Conservation (phyloP, 192 early-diverging fungal genomes). For the Entophlyctis luteolus region DNA sequence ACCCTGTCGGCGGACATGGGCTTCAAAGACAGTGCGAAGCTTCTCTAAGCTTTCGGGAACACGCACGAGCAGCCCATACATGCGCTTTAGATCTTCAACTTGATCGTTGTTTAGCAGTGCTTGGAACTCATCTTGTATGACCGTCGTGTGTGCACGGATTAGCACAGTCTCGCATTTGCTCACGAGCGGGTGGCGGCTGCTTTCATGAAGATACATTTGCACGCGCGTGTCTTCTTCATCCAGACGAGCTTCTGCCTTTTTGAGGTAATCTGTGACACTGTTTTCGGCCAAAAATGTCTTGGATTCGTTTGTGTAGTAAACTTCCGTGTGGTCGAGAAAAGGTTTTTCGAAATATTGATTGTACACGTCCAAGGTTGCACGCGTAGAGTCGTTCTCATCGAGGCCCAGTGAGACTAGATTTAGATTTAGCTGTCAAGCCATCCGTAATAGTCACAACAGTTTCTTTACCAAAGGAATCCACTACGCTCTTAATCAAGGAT, state of each 20-base stretch:
- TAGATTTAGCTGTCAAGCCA: too few relatives aligned
- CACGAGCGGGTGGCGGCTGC: conserved; percentile 74
- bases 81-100: conserved; percentile 79
- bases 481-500: conserved; percentile 78
- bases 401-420: conserved; percentile 78
- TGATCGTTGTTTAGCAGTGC: conserved; percentile 83
- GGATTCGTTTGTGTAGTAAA: conserved; percentile 85
- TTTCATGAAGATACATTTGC: conserved; percentile 79
- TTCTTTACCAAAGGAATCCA: conserved; percentile 83
- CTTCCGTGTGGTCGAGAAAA: conserved; percentile 74
- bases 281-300: conserved; percentile 89
- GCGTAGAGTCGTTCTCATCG: conserved; percentile 74
- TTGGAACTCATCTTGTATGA: conserved; percentile 87
- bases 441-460: background rate
- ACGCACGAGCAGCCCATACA: conserved; percentile 74
- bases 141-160: conserved; percentile 77
- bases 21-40: conserved; percentile 70
- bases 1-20: conserved; percentile 75
- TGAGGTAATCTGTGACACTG: conserved; percentile 91
- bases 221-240: conserved; percentile 84
- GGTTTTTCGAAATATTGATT: conserved; percentile 80
- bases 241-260: conserved; percentile 76
- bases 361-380: conserved; percentile 82
- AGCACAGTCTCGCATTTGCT: conserved; percentile 79
- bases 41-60: conserved; percentile 81